Evolutionary conservation across 352 stramenopile genomes (phyloP), one percentile per base, ranked within the genome.

Genomic region (Phytopythium delawarense): DNA sequence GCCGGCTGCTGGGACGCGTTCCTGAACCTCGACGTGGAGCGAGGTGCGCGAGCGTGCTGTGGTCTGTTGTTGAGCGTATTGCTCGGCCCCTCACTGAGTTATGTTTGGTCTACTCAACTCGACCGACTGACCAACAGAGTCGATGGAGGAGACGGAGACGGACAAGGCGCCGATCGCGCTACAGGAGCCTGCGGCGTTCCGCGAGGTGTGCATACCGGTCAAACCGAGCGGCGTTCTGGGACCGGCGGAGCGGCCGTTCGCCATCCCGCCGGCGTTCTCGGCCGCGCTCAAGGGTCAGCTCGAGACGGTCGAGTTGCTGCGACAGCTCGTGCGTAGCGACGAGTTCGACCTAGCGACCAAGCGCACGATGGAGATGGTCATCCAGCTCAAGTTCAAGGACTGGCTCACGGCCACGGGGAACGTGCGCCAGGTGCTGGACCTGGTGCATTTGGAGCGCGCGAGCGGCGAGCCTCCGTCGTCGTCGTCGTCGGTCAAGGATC

Each of bases 391-490:
- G 34, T 94, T 93, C 64, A 92, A 91, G 69, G 88, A 97, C 66
- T 97, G 89, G 89, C 79, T 97, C 18, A 85, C 87, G 18, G 68
- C 83, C 11, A 93, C 88, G 20, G 89, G 87, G 61, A 93, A 96
- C 52, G 78, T 90, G 59, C 80, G 89, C 9, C 88, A 97, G 72
- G 88, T 97, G 28, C 75, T 96, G 30, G 89, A 97, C 60, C 71
- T 97, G 12, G 87, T 97, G 55, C 79, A 94, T 15, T 79, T 94
- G 25, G 85, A 94, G 65, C 76, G 74, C 30, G 64, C 63, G 32
- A 76, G 73, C 28, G 64, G 50, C 37, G 74, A 72, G 34, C 5
- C 25, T 7, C n/a, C 23, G 23, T 66, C 73, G 16, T 39, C 39
- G 57, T 69, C 61, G 46, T 69, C 67, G 49, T 8, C 25, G 25